Evolutionary conservation across 257 asterid genomes (phyloP), one percentile per base, ranked within the genome.

Genomic region (Nicotiana noctiflora): DNA sequence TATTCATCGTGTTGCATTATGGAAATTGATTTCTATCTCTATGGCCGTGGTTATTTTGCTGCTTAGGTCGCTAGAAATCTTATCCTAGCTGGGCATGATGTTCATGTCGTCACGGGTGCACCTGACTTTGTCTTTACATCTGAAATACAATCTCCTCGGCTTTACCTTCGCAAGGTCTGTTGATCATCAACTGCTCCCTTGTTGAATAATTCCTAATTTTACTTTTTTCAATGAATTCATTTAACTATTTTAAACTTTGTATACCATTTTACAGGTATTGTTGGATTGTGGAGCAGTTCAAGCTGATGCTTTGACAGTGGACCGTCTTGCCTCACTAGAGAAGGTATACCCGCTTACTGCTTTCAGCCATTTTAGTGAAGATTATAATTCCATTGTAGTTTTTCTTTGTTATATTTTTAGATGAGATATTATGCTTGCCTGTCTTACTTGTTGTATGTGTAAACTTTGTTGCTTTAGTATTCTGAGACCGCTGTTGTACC

Each of bases 261-360:
- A 3, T 8, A 23, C 25, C 23, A 46, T 8, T 62, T 59, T 81
- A 6, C 85, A 93, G 99, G 97, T 96, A 77, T 87, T 96, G 66
- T 85, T 96, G 77, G 99, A 96, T 83, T 96, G 98, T 89, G 99
- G 99, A 77, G 99, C 99, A 74, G 98, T 96, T 88, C 99, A 96
- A 86, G 96, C 98, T 46, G 99, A 96, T 89, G 99, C 99, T 23
- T 87, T 96, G 92, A 96, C 99, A 8, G 99, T 96, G 84, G 99
- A 96, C 83, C 98, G 98, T 53, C 98, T 96, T 80, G 99, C 98
- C 79, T 96, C 99, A 68, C 79, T 96, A 83, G 97, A 96, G 88
- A 94, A 90, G 93, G 99, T 90, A 72, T 77, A 70, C 34, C 65
- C 3, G 29, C 31, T 8, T 37, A 37, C 44, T 80, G 18, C 44